These are phyloP conservation scores for Cladosporium sp. DNA, from an alignment of 2,329 filamentous ascomycete genomes.

Conservation along the genomic window DNA sequence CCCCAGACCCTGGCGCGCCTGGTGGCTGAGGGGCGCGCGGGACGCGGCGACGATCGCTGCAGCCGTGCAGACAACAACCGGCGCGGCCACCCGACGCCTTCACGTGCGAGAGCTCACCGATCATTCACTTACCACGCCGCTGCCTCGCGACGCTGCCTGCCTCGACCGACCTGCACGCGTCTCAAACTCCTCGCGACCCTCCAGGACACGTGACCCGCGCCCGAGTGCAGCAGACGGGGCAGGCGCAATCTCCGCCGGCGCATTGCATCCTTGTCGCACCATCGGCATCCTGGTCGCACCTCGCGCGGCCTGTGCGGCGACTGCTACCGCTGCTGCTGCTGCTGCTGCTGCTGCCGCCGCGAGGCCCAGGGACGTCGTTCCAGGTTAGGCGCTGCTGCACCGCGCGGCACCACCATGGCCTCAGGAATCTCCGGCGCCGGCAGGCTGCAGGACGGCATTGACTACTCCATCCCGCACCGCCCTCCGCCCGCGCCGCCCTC, in stretches of 20 bases:
- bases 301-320: not conserved
- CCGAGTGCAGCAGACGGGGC: not conserved
- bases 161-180: not conserved
- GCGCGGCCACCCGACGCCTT: too few species aligned
- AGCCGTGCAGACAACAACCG: too few species aligned
- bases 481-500: conserved; percentile 15
- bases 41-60: too few species aligned
- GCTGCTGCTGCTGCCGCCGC: too few species aligned
- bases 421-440: conserved; percentile 18
- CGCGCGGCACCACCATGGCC: conserved; percentile 14
- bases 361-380: not conserved
- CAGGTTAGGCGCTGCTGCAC: not conserved
- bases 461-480: conserved; percentile 21
- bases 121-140: too few species aligned
- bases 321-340: not conserved
- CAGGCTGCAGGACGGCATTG: conserved; percentile 17
- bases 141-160: too few species aligned
- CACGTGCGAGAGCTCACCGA: too few species aligned
- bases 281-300: conserved; percentile 9
- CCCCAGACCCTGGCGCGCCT: too few species aligned
- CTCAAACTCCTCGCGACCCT: not conserved
- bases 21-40: too few species aligned
- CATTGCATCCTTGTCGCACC: conserved; percentile 6
- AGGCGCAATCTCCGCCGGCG: conserved; percentile 6
- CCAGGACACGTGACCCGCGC: conserved; percentile 1